Percentiles rank a stretch among this genome's conserved stretches.
Conservation (phyloP, 1,284 basidiomycete species). For the Cronartium ribicola region DNA sequence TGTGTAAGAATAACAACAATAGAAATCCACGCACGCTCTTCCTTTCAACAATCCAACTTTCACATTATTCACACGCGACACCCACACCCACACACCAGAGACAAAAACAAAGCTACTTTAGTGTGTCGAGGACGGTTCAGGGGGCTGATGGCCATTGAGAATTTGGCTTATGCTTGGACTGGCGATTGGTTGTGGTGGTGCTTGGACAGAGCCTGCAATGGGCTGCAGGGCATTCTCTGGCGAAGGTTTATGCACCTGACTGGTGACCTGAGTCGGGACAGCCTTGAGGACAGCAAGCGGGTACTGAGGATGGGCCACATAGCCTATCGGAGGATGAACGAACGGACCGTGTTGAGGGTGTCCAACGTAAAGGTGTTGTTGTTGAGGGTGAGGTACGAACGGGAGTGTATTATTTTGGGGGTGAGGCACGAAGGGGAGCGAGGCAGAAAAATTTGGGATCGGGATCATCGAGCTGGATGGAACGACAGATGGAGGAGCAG, state of each 20-base stretch:
- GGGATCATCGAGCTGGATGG: background rate
- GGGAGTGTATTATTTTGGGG: background rate
- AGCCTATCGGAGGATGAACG: background rate
- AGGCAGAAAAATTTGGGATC: background rate
- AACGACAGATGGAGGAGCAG: background rate
- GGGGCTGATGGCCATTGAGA: background rate
- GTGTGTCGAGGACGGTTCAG: background rate
- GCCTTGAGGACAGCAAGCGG: background rate
- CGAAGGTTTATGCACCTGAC: background rate
- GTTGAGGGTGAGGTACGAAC: slow-evolving; percentile 5
- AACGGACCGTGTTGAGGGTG: slow-evolving; percentile 3
- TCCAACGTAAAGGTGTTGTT: background rate
- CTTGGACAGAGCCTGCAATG: background rate
- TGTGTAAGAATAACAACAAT: too few relatives aligned
- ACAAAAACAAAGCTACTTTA: too few relatives aligned
- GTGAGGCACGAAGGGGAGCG: slow-evolving; percentile 2
- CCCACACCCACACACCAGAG: too few relatives aligned
- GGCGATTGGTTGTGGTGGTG: background rate
- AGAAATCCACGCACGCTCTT: too few relatives aligned
- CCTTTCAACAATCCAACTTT: too few relatives aligned
- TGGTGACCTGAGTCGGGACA: background rate
- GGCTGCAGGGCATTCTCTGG: background rate
- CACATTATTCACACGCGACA: too few relatives aligned
- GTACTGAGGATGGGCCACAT: slow-evolving; percentile 4
- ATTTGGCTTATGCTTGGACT: background rate